These are phyloP conservation scores for Parastagonospora avenae DNA, from an alignment of 2,329 filamentous ascomycete species.

Conservation along the genomic window DNA sequence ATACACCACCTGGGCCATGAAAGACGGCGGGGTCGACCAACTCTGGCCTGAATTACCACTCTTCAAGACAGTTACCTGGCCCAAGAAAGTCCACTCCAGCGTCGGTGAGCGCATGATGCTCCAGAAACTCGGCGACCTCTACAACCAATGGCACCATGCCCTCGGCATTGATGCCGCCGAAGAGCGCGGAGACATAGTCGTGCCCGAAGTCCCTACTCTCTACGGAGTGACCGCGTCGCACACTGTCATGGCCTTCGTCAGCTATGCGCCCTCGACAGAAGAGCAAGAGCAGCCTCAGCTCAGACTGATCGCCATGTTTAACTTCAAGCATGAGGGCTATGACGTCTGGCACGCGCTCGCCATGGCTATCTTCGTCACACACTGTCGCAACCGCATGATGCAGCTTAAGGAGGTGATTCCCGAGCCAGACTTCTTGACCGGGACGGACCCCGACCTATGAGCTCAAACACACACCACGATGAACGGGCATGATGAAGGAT, in stretches of 20 bases:
- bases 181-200: slow-evolving; percentile 4
- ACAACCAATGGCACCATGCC: slow-evolving; percentile 49
- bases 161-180: slow-evolving; percentile 30
- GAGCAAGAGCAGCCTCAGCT: slow-evolving; percentile 30
- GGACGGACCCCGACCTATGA: slow-evolving; percentile 42
- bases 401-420: slow-evolving; percentile 49
- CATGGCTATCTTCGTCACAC: slow-evolving; percentile 60
- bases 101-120: slow-evolving; percentile 52
- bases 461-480: not conserved
- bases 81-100: slow-evolving; percentile 44
- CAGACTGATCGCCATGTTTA: slow-evolving; percentile 57
- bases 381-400: slow-evolving; percentile 58
- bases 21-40: slow-evolving; percentile 53
- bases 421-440: slow-evolving; percentile 8
- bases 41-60: slow-evolving; percentile 48
- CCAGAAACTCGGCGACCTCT: slow-evolving; percentile 51
- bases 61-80: slow-evolving; percentile 52
- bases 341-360: slow-evolving; percentile 67
- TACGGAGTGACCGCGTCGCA: slow-evolving; percentile 61
- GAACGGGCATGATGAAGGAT: not conserved
- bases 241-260: slow-evolving; percentile 59
- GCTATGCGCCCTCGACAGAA: slow-evolving; percentile 50
- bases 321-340: slow-evolving; percentile 57
- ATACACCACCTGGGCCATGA: slow-evolving; percentile 61
- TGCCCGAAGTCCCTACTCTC: slow-evolving; percentile 52